Percentiles rank a stretch among this genome's conserved stretches.
These are phyloP conservation scores for Trichophyton mentagrophytes DNA, from an alignment of 2,329 filamentous ascomycete genomes.

Conservation along the genomic window DNA sequence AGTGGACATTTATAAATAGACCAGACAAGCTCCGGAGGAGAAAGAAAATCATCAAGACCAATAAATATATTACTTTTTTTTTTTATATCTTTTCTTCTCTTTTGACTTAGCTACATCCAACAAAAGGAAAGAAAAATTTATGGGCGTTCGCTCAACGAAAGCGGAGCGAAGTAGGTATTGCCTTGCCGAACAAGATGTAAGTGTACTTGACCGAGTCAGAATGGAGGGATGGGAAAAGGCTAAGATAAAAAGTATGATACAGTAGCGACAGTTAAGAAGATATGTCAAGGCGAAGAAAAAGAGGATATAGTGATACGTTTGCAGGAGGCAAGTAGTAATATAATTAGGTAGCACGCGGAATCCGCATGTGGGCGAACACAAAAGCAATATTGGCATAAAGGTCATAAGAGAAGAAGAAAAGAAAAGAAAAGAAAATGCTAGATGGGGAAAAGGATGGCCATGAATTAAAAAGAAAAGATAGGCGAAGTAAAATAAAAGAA, in stretches of 20 bases:
- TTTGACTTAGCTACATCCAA: neutral
- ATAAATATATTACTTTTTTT: neutral
- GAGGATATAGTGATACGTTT: neutral
- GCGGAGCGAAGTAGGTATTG: neutral
- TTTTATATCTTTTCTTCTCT: neutral
- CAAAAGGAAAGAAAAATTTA: neutral
- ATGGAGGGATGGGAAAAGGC: constrained; percentile 8
- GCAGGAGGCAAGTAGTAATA: neutral
- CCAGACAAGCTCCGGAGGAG: neutral
- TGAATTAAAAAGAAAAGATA: neutral
- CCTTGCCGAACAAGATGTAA: constrained; percentile 8
- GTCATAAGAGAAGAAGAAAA: constrained; percentile 1
- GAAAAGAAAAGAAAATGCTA: neutral
- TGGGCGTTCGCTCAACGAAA: neutral
- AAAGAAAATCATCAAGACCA: neutral
- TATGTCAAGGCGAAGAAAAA: neutral
- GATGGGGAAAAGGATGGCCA: neutral
- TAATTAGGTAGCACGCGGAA: neutral
- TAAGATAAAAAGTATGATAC: neutral
- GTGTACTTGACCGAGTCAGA: neutral
- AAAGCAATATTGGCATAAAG: neutral
- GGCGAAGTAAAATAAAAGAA: neutral
- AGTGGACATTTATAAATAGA: neutral
- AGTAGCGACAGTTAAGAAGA: neutral
- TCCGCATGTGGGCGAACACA: neutral